These are phyloP conservation scores for Aureobasidium pullulans DNA, from an alignment of 2,329 filamentous ascomycete species.

Conservation along the genomic window DNA sequence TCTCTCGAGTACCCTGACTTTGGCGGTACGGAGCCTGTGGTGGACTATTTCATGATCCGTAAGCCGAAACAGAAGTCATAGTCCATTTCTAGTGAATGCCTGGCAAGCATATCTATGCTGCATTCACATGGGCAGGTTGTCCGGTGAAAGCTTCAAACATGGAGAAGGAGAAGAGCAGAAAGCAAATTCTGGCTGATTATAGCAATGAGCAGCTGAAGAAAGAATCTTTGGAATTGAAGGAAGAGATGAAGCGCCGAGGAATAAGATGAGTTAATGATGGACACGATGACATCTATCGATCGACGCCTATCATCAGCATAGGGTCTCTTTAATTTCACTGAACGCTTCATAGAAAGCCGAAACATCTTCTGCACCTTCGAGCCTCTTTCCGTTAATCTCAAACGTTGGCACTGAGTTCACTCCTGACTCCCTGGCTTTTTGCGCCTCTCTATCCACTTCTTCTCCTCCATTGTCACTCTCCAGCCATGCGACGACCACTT, in stretches of 20 bases:
- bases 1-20: not conserved
- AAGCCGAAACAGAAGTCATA: not conserved
- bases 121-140: too few species aligned
- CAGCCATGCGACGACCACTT: not conserved
- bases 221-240: too few species aligned
- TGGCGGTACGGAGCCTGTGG: not conserved
- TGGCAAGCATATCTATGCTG: too few species aligned
- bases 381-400: not conserved
- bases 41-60: not conserved
- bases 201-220: too few species aligned
- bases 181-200: too few species aligned
- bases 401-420: not conserved
- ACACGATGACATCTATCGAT: too few species aligned
- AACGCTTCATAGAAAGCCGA: not conserved
- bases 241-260: too few species aligned
- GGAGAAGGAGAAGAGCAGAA: too few species aligned
- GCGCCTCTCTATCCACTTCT: not conserved
- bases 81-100: too few species aligned
- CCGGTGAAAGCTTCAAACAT: too few species aligned
- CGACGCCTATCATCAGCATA: too few species aligned
- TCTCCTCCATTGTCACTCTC: not conserved
- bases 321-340: not conserved
- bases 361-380: not conserved
- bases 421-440: not conserved
- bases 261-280: too few species aligned